Conservation (phyloP, 140 eudicot genomes). For the Cichorium intybus region DNA sequence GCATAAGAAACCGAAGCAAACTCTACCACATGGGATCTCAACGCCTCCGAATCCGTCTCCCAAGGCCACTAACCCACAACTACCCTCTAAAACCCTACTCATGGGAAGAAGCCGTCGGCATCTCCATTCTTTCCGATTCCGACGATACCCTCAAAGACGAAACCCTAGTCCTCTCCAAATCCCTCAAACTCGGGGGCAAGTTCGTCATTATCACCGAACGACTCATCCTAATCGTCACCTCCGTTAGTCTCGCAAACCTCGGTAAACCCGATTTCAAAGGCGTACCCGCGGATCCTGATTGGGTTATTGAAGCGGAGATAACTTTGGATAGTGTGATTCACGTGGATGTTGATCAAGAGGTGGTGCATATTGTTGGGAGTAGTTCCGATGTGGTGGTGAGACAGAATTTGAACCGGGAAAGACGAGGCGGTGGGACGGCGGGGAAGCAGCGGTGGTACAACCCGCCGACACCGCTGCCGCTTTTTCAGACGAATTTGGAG, state of each 20-base stretch:
- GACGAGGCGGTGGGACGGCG: constrained; percentile 30
- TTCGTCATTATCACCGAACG: constrained; percentile 65
- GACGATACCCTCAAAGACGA: constrained; percentile 54
- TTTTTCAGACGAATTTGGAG: constrained; percentile 73
- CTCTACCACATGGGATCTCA: constrained; percentile 66
- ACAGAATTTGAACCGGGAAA: constrained; percentile 46
- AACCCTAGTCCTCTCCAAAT: constrained; percentile 63
- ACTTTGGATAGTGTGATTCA: constrained; percentile 82
- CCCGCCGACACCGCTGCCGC: constrained; percentile 52
- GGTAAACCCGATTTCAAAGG: constrained; percentile 69
- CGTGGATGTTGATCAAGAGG: constrained; percentile 60
- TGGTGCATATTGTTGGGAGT: constrained; percentile 89
- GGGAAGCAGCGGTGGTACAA: constrained; percentile 45
- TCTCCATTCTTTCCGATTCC: constrained; percentile 50
- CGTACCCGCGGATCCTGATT: constrained; percentile 71
- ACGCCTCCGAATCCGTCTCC: constrained; percentile 73
- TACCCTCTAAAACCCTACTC: constrained; percentile 76
- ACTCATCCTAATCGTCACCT: constrained; percentile 57
- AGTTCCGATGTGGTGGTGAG: constrained; percentile 53
- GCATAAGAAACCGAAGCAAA: constrained; percentile 90
- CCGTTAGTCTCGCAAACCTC: constrained; percentile 57
- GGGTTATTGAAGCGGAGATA: constrained; percentile 68
- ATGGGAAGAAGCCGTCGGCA: constrained; percentile 97
- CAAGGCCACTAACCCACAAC: constrained; percentile 64
- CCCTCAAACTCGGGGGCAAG: constrained; percentile 60